Conservation (phyloP, 2,329 filamentous ascomycete genomes). For the Penicillium occitanis region DNA sequence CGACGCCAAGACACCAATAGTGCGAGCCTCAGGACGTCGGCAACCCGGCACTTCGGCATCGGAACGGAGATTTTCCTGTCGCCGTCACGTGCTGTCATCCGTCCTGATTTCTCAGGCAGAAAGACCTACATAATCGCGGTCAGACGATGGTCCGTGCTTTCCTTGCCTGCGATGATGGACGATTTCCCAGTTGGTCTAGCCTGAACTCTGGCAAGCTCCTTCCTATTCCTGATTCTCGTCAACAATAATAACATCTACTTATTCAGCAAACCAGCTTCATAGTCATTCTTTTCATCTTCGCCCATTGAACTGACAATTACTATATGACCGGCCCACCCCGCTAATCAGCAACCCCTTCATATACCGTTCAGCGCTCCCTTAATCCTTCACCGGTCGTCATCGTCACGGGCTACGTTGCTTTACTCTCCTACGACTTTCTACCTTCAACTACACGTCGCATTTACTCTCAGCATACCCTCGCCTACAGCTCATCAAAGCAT, state of each 20-base stretch:
- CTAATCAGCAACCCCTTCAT: not conserved
- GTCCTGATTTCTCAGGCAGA: not conserved
- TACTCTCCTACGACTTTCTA: not conserved
- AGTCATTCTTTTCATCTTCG: not conserved
- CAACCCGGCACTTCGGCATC: not conserved
- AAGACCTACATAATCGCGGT: not conserved
- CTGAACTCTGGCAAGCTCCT: not conserved
- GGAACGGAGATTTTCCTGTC: slow-evolving; percentile 1
- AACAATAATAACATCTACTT: not conserved
- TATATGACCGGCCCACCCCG: not conserved
- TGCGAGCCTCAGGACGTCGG: not conserved
- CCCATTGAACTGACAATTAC: not conserved
- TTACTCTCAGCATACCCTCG: slow-evolving; percentile 4
- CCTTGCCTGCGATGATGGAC: not conserved
- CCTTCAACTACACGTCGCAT: not conserved
- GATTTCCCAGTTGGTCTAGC: slow-evolving; percentile 13
- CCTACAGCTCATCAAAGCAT: not conserved
- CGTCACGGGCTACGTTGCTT: slow-evolving; percentile 2
- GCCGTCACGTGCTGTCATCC: not conserved
- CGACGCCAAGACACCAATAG: not conserved
- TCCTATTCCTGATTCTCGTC: not conserved
- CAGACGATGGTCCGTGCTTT: slow-evolving; percentile 7
- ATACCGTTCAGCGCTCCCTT: not conserved
- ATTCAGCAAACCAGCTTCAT: not conserved
- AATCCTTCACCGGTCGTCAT: not conserved